Evolutionary conservation across 1,284 basidiomycete genomes (phyloP).

Genomic region (Hortiboletus rubellus): DNA sequence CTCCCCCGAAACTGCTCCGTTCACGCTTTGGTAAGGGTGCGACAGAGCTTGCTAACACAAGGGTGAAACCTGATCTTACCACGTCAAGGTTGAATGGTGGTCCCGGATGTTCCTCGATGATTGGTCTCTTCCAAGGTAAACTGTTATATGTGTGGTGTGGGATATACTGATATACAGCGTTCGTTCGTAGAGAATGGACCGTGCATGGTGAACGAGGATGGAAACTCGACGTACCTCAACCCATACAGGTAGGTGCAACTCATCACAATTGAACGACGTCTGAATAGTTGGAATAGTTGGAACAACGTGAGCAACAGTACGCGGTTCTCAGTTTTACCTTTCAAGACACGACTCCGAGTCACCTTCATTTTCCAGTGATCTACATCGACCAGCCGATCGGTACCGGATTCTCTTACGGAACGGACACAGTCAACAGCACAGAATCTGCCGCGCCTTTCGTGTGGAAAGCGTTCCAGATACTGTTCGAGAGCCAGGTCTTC

Average conservation of each 20-base stretch:
- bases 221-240: conserved; percentile 28
- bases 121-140: conserved; percentile 45
- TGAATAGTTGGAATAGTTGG: conserved; percentile 50
- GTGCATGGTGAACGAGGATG: conserved; percentile 29
- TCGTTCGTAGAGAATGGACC: conserved; percentile 29
- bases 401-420: conserved; percentile 65
- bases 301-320: conserved; percentile 68
- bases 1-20: conserved; percentile 58
- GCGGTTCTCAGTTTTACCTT: background rate
- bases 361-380: conserved; percentile 48
- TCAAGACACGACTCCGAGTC: background rate
- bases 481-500: conserved; percentile 64
- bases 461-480: conserved; percentile 66
- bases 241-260: conserved; percentile 29
- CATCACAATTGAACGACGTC: background rate
- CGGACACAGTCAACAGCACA: conserved; percentile 56
- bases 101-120: conserved; percentile 44
- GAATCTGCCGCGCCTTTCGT: conserved; percentile 48
- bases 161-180: background rate
- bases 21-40: conserved; percentile 57
- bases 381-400: conserved; percentile 78
- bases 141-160: background rate
- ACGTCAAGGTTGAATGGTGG: conserved; percentile 37
- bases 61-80: conserved; percentile 23
- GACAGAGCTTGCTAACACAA: background rate